Evolutionary conservation across 805 yeast genomes (phyloP).

Genomic region (Jamesozyma gamospora): DNA sequence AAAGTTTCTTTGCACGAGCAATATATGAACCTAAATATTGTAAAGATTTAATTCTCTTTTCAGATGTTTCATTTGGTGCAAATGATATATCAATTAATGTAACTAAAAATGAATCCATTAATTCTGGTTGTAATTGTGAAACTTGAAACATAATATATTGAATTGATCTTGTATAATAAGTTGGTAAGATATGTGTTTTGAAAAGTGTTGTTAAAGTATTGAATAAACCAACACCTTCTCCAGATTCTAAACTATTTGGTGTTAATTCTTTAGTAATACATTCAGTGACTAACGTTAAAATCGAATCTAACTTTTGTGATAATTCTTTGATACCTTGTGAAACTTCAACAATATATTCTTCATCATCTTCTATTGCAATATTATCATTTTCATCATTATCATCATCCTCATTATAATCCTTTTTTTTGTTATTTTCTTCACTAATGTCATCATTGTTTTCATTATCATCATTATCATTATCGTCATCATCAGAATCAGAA

Average conservation of each 20-base stretch:
- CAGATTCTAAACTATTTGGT: constrained; percentile 42
- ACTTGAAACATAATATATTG: constrained; percentile 77
- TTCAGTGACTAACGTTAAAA: constrained; percentile 48
- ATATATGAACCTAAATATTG: constrained; percentile 86
- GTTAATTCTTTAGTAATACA: constrained; percentile 42
- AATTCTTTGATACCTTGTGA: constrained; percentile 41
- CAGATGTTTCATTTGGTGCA: constrained; percentile 54
- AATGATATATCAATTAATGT: constrained; percentile 76
- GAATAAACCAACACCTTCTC: constrained; percentile 59
- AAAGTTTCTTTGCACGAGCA: constrained; percentile 71
- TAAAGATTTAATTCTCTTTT: constrained; percentile 76
- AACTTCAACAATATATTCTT: constrained; percentile 40
- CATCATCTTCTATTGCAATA: constrained; percentile 33
- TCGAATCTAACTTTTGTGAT: constrained; percentile 60
- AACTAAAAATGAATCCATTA: constrained; percentile 77
- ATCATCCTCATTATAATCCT: constrained; percentile 26
- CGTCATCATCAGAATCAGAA: neutral
- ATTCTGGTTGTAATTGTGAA: constrained; percentile 71
- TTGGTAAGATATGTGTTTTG: constrained; percentile 75
- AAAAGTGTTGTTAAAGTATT: constrained; percentile 68
- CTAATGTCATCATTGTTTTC: constrained; percentile 28
- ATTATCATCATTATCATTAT: constrained; percentile 5
- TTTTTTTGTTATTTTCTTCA: constrained; percentile 26
- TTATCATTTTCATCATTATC: constrained; percentile 28
- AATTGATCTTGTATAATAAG: constrained; percentile 81